Evolutionary conservation across 2,329 filamentous ascomycete genomes (phyloP), one percentile per base, ranked within the genome.

Genomic region (Monilinia vaccinii-corymbosi): DNA sequence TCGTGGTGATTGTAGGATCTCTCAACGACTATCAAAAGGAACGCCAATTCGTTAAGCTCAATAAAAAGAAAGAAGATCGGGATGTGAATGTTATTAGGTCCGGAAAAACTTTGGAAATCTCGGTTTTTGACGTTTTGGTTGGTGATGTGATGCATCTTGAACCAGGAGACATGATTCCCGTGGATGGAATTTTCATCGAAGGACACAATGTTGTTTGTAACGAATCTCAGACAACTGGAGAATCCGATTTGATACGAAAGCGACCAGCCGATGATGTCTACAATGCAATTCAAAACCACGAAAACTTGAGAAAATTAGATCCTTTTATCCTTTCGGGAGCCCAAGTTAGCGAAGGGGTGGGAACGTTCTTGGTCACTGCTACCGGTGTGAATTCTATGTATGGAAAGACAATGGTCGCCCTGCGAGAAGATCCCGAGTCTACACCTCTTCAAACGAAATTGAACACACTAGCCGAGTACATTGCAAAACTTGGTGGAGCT

Each of bases 21-120:
- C 75, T 85, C 38, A 92, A 91, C 65, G 89, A 92, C 70, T 92
- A 85, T 80, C 88, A 92, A 68, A 91, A 91, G 72, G 88, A 91
- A 71, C 81, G 86, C 49, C 87, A 90, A 68, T 92, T 92, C 68
- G 86, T 89, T 44, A 90, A 89, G 71, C 76, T 92, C 62, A 91
- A 91, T 73, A 84, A 84, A 71, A 89, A 90, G 70, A 92, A 92
- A 72, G 85, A 91, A 53, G 85, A 91, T 69, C 81, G 88, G 36
- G 76, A 81, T 53, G 84, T 93, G 66, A 91, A 89, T 63, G 85
- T 90, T 11, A 76, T 89, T 56, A 85, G 89, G n/a, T 91, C 88
- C 1, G 89, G 88, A 34, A 84, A 79, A 66, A 84, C 84, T 0
- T 78, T 81, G 64, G 84, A 88, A 71, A 82, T 91, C 44, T 87